phyloP scores from a whole-genome alignment of 2,329 filamentous ascomycete species.

The Penicillium vulpinum region DNA sequence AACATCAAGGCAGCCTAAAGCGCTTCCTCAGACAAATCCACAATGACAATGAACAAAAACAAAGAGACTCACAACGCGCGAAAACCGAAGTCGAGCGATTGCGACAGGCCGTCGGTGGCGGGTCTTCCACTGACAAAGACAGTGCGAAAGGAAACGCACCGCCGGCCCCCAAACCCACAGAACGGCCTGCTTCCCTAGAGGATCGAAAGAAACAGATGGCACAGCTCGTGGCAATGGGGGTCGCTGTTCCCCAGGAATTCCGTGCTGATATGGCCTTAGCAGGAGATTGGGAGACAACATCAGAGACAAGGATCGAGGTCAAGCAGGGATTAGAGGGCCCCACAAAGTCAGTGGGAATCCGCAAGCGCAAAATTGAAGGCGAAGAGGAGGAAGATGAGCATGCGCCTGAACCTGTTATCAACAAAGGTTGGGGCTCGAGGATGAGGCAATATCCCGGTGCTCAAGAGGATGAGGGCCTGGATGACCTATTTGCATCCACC shows the following conservation, averaged over 20 bases:
- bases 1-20: slow-evolving; percentile 82
- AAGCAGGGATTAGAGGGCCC: slow-evolving; percentile 45
- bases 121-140: slow-evolving; percentile 30
- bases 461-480: slow-evolving; percentile 43
- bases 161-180: slow-evolving; percentile 35
- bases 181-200: slow-evolving; percentile 53
- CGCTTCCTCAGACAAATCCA: slow-evolving; percentile 88
- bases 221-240: slow-evolving; percentile 83
- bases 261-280: slow-evolving; percentile 80
- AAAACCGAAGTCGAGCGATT: slow-evolving; percentile 82
- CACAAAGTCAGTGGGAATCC: slow-evolving; percentile 42
- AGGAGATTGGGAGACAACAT: slow-evolving; percentile 79
- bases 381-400: slow-evolving; percentile 43
- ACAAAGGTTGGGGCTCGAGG: slow-evolving; percentile 48
- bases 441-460: slow-evolving; percentile 43
- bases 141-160: slow-evolving; percentile 32
- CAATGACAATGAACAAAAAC: slow-evolving; percentile 75
- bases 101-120: slow-evolving; percentile 68
- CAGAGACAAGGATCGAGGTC: slow-evolving; percentile 47
- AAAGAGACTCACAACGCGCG: slow-evolving; percentile 78
- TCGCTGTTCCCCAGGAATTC: slow-evolving; percentile 77
- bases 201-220: slow-evolving; percentile 82
- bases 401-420: slow-evolving; percentile 33
- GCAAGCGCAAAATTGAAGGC: slow-evolving; percentile 48
- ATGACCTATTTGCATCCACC: slow-evolving; percentile 45